Evolutionary conservation across 306 rosid species (phyloP).

Genomic region (Trichosanthes cucumerina): DNA sequence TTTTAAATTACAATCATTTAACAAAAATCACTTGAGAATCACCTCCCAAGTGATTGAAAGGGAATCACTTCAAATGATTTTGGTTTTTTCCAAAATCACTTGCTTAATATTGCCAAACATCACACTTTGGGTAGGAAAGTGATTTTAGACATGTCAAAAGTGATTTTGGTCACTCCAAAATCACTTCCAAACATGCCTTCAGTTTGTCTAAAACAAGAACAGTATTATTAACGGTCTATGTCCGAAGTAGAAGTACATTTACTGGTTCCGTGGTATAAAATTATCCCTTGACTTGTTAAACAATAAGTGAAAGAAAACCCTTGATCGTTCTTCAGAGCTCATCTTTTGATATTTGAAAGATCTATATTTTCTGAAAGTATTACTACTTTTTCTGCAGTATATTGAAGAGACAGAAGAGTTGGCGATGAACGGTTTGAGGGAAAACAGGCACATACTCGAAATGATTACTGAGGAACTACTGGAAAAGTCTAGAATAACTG

Average conservation of each 20-base stretch:
- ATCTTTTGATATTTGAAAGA: background rate
- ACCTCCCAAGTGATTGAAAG: too few relatives aligned
- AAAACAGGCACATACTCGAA: slow-evolving; percentile 74
- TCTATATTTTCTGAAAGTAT: slow-evolving; percentile 8
- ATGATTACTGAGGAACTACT: slow-evolving; percentile 55
- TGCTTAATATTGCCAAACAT: too few relatives aligned
- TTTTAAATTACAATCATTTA: too few relatives aligned
- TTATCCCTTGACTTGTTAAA: background rate
- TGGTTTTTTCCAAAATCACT: too few relatives aligned
- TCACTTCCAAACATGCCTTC: too few relatives aligned
- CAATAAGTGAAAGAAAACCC: background rate
- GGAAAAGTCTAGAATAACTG: slow-evolving; percentile 84
- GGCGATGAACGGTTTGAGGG: slow-evolving; percentile 66
- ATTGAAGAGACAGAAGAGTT: slow-evolving; percentile 91
- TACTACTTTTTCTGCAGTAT: slow-evolving; percentile 48
- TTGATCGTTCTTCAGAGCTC: background rate
- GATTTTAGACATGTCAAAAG: too few relatives aligned
- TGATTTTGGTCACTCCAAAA: too few relatives aligned
- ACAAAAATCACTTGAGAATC: too few relatives aligned
- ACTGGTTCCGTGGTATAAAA: background rate
- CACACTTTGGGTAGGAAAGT: too few relatives aligned
- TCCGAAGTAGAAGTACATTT: background rate
- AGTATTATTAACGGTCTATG: background rate
- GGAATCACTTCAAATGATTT: too few relatives aligned
- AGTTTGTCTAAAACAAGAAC: background rate